Evolutionary conservation across 1,284 basidiomycete species (phyloP).

Genomic region (Naganishia albida): DNA sequence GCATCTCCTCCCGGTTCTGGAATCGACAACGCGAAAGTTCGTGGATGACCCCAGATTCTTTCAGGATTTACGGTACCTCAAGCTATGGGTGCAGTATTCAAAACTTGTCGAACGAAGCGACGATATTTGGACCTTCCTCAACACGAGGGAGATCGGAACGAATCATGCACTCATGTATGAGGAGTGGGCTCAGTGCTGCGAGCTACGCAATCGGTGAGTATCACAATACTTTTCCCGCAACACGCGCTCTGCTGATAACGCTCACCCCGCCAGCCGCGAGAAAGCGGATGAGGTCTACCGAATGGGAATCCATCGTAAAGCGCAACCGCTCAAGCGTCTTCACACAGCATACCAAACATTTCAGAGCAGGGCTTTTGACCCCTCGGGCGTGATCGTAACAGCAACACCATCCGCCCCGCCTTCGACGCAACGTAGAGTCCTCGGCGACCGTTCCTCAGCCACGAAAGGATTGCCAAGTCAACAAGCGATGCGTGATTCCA

Average conservation of each 20-base stretch:
- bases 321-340: conserved; percentile 78
- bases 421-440: conserved; percentile 20
- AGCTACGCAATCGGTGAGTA: conserved; percentile 70
- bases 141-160: conserved; percentile 76
- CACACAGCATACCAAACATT: conserved; percentile 83
- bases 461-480: neutral
- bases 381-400: conserved; percentile 20
- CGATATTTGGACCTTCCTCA: conserved; percentile 73
- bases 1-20: conserved; percentile 70
- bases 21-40: conserved; percentile 75
- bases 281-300: conserved; percentile 83
- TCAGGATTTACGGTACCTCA: conserved; percentile 83
- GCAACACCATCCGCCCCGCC: conserved; percentile 20
- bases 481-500: neutral
- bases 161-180: conserved; percentile 78
- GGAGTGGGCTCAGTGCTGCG: conserved; percentile 75
- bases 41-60: conserved; percentile 76
- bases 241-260: too few relatives aligned
- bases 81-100: conserved; percentile 82
- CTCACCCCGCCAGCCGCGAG: conserved; percentile 58
- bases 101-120: conserved; percentile 61
- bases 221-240: neutral
- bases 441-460: conserved; percentile 11
- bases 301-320: conserved; percentile 78
- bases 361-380: conserved; percentile 51